Percentiles rank a stretch among this genome's conserved stretches.
phyloP scores from a whole-genome alignment of 768 basidiomycete species.

The Hypsizygus marmoreus region DNA sequence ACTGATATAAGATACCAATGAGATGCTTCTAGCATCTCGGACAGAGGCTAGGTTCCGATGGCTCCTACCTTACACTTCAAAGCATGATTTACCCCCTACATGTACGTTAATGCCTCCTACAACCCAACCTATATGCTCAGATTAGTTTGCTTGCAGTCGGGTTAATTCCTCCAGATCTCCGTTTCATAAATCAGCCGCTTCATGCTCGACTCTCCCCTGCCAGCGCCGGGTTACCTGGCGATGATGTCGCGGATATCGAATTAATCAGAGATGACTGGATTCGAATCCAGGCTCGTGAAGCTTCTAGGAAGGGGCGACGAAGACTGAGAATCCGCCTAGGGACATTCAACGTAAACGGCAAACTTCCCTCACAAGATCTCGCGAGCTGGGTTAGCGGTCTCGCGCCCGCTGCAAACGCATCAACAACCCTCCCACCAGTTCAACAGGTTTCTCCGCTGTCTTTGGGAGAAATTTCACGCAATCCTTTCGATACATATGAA shows the following conservation, averaged over 20 bases:
- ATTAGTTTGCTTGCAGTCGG: slow-evolving; percentile 34
- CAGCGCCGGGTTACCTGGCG: slow-evolving; percentile 60
- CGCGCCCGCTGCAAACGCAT: slow-evolving; percentile 1
- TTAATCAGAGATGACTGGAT: slow-evolving; percentile 70
- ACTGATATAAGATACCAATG: too few relatives aligned
- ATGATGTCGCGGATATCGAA: slow-evolving; percentile 60
- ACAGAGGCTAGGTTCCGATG: slow-evolving; percentile 43
- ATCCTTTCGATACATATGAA: slow-evolving; percentile 21
- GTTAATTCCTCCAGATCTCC: slow-evolving; percentile 54
- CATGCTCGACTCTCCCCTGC: slow-evolving; percentile 58
- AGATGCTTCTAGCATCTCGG: slow-evolving; percentile 26
- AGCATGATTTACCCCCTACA: slow-evolving; percentile 9
- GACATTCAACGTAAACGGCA: slow-evolving; percentile 87
- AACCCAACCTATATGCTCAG: not conserved
- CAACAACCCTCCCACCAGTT: slow-evolving; percentile 33
- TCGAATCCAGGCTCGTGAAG: slow-evolving; percentile 40
- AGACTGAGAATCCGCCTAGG: slow-evolving; percentile 60
- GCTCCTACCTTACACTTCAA: slow-evolving; percentile 45
- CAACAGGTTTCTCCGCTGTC: slow-evolving; percentile 38
- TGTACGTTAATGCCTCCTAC: slow-evolving; percentile 9
- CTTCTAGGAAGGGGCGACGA: slow-evolving; percentile 31
- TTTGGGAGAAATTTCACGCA: slow-evolving; percentile 25
- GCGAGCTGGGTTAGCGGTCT: slow-evolving; percentile 59
- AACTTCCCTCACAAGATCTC: slow-evolving; percentile 71
- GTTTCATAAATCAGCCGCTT: slow-evolving; percentile 47